Conservation (phyloP, 768 basidiomycete genomes). For the Tephrocybe sp. region DNA sequence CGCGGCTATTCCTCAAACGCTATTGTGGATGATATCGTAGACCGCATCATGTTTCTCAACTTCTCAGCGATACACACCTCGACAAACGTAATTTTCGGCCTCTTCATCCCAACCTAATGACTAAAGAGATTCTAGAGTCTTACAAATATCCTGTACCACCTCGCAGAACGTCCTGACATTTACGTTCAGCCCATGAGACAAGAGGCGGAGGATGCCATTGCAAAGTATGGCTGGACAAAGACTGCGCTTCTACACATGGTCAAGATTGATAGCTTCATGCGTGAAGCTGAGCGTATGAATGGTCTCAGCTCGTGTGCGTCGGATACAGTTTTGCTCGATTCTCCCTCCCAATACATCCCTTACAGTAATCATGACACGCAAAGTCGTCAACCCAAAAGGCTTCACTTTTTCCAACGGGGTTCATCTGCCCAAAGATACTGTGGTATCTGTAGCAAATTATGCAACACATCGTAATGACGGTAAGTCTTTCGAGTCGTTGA, state of each 20-base stretch:
- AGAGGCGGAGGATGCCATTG: not conserved
- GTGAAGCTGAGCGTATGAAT: conserved; percentile 2
- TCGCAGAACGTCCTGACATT: conserved; percentile 1
- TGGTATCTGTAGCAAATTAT: conserved; percentile 6
- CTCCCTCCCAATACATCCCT: not conserved
- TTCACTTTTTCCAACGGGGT: conserved; percentile 8
- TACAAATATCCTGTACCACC: conserved; percentile 2
- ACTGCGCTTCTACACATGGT: conserved; percentile 2
- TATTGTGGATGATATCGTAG: not conserved
- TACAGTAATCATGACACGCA: conserved; percentile 6
- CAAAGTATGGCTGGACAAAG: conserved; percentile 1
- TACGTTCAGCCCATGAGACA: not conserved
- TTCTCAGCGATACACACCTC: conserved; percentile 1
- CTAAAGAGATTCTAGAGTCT: not conserved
- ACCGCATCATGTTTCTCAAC: conserved; percentile 1
- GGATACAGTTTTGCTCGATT: no score
- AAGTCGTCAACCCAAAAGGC: conserved; percentile 4
- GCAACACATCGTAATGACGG: conserved; percentile 3
- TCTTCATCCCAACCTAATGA: no score
- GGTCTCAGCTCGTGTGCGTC: conserved; percentile 1
- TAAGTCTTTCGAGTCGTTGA: not conserved
- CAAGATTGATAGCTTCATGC: conserved; percentile 8
- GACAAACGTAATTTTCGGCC: not conserved
- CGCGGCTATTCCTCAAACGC: not conserved
- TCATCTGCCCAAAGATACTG: not conserved